Evolutionary conservation across 2,329 filamentous ascomycete genomes (phyloP), one percentile per base, ranked within the genome.

Genomic region (Didymella glomerata): DNA sequence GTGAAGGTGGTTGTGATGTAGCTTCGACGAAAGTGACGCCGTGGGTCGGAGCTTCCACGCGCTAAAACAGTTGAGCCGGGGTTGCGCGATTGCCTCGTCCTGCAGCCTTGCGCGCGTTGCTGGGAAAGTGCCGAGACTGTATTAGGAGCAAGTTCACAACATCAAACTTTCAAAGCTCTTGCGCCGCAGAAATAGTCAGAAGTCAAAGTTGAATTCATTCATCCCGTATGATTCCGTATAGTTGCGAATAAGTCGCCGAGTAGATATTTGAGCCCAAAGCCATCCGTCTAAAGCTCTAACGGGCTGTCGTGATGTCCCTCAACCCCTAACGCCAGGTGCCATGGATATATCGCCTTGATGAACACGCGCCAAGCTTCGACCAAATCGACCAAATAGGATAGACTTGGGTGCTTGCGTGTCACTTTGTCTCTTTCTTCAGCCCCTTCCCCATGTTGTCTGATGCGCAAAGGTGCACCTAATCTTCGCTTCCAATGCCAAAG

Each of bases 31-130:
- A 45, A 41, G 52, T 48, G 42, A 40, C 44, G 34, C 52, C 52
- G 52, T 48, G 46, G 57, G 57, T 55, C 57, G 57, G 57, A 60
- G 52, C 57, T 60, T 36, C 46, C 18, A 48, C 52, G 48, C 57
- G 57, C 57, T 60, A 59, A 48, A 34, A 41, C 32, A 24, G 32
- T 16, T 48, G 32, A 24, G 44, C 56, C 34, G 50, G 50, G 50
- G 46, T 50, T 48, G 36, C 56, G 50, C 50, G 46, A 47, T 50
- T 47, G 50, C 46, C 46, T 59, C 50, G 36, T 16, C 45, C 48
- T 45, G 40, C 40, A 42, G 40, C 40, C 38, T 42, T 25, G 10
- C 40, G 10, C 40, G 20, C 40, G 40, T 44, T 20, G 40, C 40
- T 42, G 11, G 20, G 40, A 25, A n/a, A 42, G 22, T 24, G 22